These are phyloP conservation scores for Coleophoma eucalyptorum DNA, from an alignment of 2,329 filamentous ascomycete species.

Conservation along the genomic window DNA sequence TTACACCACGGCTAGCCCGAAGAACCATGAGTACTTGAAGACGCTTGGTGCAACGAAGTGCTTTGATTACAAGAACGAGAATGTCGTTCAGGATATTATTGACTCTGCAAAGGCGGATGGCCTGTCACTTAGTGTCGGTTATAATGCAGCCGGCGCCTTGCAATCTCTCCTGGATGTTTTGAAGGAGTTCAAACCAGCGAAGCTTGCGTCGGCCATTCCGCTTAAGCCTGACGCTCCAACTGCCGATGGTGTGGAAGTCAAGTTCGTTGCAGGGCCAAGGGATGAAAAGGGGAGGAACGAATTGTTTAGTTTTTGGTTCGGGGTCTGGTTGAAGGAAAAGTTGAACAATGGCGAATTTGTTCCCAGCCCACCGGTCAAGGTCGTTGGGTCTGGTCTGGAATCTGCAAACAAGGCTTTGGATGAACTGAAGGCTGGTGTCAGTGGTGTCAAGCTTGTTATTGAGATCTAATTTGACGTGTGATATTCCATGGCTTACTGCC, in stretches of 20 bases:
- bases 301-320: not conserved
- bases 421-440: not conserved
- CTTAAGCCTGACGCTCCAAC: not conserved
- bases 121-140: not conserved
- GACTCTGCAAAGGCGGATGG: slow-evolving; percentile 10
- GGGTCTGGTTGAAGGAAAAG: not conserved
- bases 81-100: slow-evolving; percentile 24
- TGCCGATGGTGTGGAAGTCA: not conserved
- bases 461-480: too few relatives aligned
- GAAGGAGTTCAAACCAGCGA: not conserved
- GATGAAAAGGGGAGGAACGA: too few relatives aligned
- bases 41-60: slow-evolving; percentile 32
- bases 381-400: not conserved
- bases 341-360: not conserved
- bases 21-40: slow-evolving; percentile 30
- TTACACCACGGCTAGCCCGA: slow-evolving; percentile 29
- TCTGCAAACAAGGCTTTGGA: not conserved
- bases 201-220: not conserved
- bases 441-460: not conserved
- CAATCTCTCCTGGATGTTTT: not conserved
- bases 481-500: too few relatives aligned
- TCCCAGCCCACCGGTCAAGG: not conserved
- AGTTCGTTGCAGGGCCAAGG: too few relatives aligned
- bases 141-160: not conserved
- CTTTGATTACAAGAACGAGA: slow-evolving; percentile 33